Percentiles rank a stretch among this genome's conserved stretches.
phyloP scores from a whole-genome alignment of 768 basidiomycete species.

The Lactarius psammicola region DNA sequence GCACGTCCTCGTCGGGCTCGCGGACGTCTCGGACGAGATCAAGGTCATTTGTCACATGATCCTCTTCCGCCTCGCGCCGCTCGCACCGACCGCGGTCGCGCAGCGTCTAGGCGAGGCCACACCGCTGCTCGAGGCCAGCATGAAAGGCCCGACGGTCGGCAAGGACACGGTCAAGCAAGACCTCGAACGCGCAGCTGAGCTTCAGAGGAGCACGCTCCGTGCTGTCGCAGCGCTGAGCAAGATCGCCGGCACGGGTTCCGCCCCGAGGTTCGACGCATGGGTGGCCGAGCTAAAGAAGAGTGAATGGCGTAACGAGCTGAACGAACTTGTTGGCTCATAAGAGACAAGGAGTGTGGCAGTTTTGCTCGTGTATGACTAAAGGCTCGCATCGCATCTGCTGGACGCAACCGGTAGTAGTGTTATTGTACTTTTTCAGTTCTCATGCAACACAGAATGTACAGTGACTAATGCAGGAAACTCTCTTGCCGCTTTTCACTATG shows the following conservation, averaged over 20 bases:
- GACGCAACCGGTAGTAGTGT: background rate
- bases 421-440: conserved; percentile 10
- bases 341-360: background rate
- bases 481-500: background rate
- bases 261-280: conserved; percentile 73
- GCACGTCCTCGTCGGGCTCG: conserved; percentile 76
- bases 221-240: conserved; percentile 86
- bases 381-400: background rate
- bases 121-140: conserved; percentile 79
- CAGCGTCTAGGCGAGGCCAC: conserved; percentile 84
- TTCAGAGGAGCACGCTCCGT: conserved; percentile 86
- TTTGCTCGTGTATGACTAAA: background rate
- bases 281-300: conserved; percentile 72
- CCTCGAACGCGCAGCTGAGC: conserved; percentile 80
- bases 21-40: conserved; percentile 93
- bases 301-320: conserved; percentile 69
- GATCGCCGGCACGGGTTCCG: conserved; percentile 60
- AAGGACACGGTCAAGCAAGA: conserved; percentile 98
- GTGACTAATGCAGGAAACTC: background rate
- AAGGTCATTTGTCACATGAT: conserved; percentile 97
- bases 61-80: conserved; percentile 84
- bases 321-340: conserved; percentile 47
- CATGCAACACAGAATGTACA: background rate
- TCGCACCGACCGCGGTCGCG: conserved; percentile 79
- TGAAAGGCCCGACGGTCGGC: conserved; percentile 84